These are phyloP conservation scores for Cryptosporidium andersoni DNA, from an alignment of 169 alveolate species.

Conservation along the genomic window DNA sequence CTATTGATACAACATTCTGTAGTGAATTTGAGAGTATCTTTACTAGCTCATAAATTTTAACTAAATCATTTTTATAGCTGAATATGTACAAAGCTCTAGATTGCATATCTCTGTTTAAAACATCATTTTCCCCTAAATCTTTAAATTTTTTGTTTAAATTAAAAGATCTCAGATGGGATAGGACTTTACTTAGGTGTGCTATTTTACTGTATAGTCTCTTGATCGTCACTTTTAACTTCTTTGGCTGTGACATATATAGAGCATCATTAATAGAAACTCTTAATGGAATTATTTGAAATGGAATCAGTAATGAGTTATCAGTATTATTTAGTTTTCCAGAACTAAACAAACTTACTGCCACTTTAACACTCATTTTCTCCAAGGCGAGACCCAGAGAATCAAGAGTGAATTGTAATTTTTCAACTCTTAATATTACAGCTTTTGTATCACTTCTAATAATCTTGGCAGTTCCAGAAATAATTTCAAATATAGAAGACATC, in stretches of 20 bases:
- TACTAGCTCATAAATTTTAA: constrained; percentile 4
- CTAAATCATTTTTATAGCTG: constrained; percentile 41
- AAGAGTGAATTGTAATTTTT: too few species aligned
- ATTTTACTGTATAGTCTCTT: constrained; percentile 32
- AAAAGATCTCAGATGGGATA: constrained; percentile 35
- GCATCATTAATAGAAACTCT: too few species aligned
- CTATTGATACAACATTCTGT: constrained; percentile 1
- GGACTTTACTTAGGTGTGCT: constrained; percentile 20
- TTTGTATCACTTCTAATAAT: too few species aligned
- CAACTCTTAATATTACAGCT: too few species aligned
- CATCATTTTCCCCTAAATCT: background rate
- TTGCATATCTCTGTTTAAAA: constrained; percentile 1
- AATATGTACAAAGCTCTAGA: constrained; percentile 49
- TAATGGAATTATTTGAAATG: too few species aligned
- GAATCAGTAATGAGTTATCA: too few species aligned
- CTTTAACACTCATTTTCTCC: too few species aligned
- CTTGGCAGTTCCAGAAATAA: too few species aligned
- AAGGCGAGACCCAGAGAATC: too few species aligned
- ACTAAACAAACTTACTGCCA: too few species aligned
- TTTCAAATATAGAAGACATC: too few species aligned
- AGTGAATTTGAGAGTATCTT: constrained; percentile 13
- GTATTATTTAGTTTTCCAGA: too few species aligned
- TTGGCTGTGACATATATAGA: background rate
- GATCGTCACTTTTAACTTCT: background rate
- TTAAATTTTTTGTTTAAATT: constrained; percentile 27